These are phyloP conservation scores for Colletotrichum tropicale DNA, from an alignment of 2,329 filamentous ascomycete genomes.

Conservation along the genomic window DNA sequence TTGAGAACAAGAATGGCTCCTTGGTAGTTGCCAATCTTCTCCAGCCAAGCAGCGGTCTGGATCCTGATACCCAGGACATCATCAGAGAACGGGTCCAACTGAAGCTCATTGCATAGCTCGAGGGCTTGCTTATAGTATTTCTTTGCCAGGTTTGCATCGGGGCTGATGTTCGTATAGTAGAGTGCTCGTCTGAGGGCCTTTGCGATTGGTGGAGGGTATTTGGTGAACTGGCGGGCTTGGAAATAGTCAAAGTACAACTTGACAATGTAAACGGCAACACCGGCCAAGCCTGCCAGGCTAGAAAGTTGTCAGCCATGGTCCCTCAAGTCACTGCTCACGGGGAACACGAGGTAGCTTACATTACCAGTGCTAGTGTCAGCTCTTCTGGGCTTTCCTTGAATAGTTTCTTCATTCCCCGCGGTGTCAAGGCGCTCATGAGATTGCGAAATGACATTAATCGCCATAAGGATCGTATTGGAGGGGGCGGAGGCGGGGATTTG, in stretches of 20 bases:
- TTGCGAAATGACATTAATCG: conserved; percentile 37
- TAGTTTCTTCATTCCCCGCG: conserved; percentile 39
- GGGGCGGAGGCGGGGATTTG: conserved; percentile 26
- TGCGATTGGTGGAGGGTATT: conserved; percentile 72
- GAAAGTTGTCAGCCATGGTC: conserved; percentile 23
- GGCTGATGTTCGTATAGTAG: conserved; percentile 81
- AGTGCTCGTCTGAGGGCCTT: conserved; percentile 82
- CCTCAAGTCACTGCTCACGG: not conserved
- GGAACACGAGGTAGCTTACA: conserved; percentile 36
- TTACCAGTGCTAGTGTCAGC: conserved; percentile 42
- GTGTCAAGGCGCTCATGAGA: conserved; percentile 40
- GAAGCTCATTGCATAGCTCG: conserved; percentile 71
- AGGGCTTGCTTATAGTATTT: conserved; percentile 86
- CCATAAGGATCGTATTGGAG: conserved; percentile 28
- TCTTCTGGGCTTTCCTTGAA: conserved; percentile 49
- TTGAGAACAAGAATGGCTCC: conserved; percentile 80
- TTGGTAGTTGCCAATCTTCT: conserved; percentile 73
- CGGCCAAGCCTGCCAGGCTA: conserved; percentile 38
- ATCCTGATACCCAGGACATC: conserved; percentile 91
- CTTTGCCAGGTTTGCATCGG: conserved; percentile 77
- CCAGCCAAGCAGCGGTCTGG: conserved; percentile 78
- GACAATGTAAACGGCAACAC: conserved; percentile 39
- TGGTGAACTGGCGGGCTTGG: conserved; percentile 59
- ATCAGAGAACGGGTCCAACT: conserved; percentile 87
- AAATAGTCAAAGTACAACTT: conserved; percentile 60